Conservation (phyloP, 257 asterid genomes). For the Penstemon barbatus region DNA sequence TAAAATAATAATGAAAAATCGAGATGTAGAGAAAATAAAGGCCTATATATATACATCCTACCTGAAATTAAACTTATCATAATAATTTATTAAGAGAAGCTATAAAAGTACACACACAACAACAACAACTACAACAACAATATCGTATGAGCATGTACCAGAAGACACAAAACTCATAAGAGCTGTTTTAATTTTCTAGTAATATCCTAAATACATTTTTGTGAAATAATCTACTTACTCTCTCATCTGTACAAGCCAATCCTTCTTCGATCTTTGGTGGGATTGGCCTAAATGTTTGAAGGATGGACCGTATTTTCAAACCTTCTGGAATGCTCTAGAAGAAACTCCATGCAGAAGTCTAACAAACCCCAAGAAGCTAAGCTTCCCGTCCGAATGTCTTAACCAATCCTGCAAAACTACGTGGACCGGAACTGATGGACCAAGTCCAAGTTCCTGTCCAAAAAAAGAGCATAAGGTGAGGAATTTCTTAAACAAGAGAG, state of each 20-base stretch:
- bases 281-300: not conserved
- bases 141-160: too few species aligned
- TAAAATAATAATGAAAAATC: too few species aligned
- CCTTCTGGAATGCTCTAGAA: conserved; percentile 71
- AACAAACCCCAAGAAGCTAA: conserved; percentile 89
- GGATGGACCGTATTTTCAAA: conserved; percentile 24
- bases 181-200: too few species aligned
- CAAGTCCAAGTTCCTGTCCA: conserved; percentile 78
- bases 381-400: conserved; percentile 88
- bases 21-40: too few species aligned
- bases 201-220: too few species aligned
- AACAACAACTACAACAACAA: too few species aligned
- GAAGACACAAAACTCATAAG: too few species aligned
- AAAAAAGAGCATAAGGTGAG: not conserved
- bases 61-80: too few species aligned
- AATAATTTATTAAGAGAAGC: too few species aligned
- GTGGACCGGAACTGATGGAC: conserved; percentile 87
- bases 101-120: too few species aligned
- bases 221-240: not conserved
- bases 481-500: not conserved
- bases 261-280: not conserved
- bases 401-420: conserved; percentile 96
- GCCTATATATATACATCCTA: too few species aligned
- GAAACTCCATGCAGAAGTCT: conserved; percentile 86
- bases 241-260: conserved; percentile 15